phyloP scores from a whole-genome alignment of 1,284 basidiomycete genomes.

The Sporisorium graminicola region DNA sequence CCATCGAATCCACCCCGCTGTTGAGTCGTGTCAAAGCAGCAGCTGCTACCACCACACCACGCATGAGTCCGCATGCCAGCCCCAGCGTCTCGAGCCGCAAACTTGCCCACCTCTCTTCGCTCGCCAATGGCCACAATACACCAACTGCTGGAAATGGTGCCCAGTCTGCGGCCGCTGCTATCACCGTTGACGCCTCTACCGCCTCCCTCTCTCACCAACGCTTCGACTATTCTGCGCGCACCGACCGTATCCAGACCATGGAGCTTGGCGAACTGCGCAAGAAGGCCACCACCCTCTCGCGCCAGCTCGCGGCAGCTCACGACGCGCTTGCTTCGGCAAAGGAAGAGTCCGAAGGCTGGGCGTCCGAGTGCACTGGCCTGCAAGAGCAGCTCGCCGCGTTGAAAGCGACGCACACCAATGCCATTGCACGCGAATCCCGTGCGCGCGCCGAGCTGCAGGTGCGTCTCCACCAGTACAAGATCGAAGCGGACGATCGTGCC shows the following conservation, averaged over 20 bases:
- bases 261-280: conserved; percentile 47
- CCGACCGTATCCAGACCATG: conserved; percentile 42
- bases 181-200: conserved; percentile 22
- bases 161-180: conserved; percentile 3
- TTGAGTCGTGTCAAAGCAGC: conserved; percentile 33
- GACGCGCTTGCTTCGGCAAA: conserved; percentile 42
- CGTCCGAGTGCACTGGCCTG: conserved; percentile 44
- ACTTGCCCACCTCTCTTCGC: conserved; percentile 37
- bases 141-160: background rate
- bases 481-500: conserved; percentile 43
- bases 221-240: conserved; percentile 38
- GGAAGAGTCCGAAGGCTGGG: conserved; percentile 53
- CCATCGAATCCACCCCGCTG: conserved; percentile 42
- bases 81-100: conserved; percentile 47
- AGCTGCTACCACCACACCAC: conserved; percentile 19
- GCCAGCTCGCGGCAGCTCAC: conserved; percentile 21
- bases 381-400: conserved; percentile 34
- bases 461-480: conserved; percentile 43
- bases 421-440: conserved; percentile 27
- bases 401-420: conserved; percentile 19
- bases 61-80: conserved; percentile 47
- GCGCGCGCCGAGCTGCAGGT: conserved; percentile 30
- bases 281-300: conserved; percentile 20
- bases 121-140: conserved; percentile 26
- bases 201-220: conserved; percentile 25